phyloP scores from a whole-genome alignment of 768 basidiomycete genomes.

The Crassisporium funariophilum region DNA sequence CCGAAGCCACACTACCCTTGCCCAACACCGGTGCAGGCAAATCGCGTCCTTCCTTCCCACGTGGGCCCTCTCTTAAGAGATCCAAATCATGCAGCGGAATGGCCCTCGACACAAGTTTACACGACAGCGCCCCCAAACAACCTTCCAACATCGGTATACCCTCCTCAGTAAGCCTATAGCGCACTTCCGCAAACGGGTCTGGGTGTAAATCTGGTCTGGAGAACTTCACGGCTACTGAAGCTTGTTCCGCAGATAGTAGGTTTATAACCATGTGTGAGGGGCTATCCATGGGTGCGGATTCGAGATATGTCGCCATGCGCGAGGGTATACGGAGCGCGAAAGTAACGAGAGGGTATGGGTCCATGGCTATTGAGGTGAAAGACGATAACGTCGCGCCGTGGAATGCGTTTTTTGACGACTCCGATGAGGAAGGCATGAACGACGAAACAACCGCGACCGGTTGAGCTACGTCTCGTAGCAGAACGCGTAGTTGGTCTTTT shows the following conservation, averaged over 20 bases:
- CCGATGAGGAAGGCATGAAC: conserved; percentile 43
- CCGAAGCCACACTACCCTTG: conserved; percentile 45
- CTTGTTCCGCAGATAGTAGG: conserved; percentile 72
- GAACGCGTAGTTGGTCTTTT: conserved; percentile 45
- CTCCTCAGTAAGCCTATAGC: conserved; percentile 46
- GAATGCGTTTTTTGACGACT: conserved; percentile 32
- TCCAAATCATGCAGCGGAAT: conserved; percentile 63
- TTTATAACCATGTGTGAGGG: conserved; percentile 73
- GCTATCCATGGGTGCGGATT: conserved; percentile 19
- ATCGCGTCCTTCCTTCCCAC: conserved; percentile 6
- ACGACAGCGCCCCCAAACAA: conserved; percentile 71
- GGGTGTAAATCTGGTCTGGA: conserved; percentile 73
- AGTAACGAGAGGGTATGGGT: conserved; percentile 84
- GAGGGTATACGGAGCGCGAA: conserved; percentile 92
- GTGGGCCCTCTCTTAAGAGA: conserved; percentile 29
- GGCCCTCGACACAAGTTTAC: conserved; percentile 61
- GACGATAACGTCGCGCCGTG: conserved; percentile 96
- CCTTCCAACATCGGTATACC: conserved; percentile 62
- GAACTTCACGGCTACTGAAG: conserved; percentile 63
- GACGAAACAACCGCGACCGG: conserved; percentile 87
- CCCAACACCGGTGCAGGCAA: conserved; percentile 10
- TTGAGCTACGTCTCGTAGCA: conserved; percentile 79
- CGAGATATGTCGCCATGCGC: conserved; percentile 72
- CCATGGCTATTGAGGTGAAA: conserved; percentile 88
- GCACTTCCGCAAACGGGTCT: conserved; percentile 49